Evolutionary conservation across 2,329 filamentous ascomycete species (phyloP).

Genomic region (Epichloe scottii): DNA sequence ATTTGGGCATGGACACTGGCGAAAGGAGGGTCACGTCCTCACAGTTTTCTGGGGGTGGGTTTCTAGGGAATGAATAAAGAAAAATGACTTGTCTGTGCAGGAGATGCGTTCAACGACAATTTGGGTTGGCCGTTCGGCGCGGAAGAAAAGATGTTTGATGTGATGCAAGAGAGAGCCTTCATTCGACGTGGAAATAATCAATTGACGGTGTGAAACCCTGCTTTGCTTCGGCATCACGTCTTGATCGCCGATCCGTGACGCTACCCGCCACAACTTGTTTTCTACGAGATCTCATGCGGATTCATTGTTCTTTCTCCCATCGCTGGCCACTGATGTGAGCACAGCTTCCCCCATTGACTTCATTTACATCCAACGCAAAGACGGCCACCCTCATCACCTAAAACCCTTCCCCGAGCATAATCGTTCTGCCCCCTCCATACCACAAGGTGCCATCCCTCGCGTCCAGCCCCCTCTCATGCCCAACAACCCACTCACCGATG

Average conservation of each 20-base stretch:
- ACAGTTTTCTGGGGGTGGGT: conserved; percentile 22
- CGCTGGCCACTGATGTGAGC: no score
- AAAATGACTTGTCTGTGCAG: conserved; percentile 7
- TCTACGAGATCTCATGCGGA: no score
- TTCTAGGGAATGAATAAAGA: conserved; percentile 33
- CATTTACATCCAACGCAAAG: not conserved
- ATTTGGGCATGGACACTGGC: conserved; percentile 36
- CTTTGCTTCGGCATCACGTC: no score
- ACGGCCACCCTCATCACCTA: conserved; percentile 14
- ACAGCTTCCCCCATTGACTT: not conserved
- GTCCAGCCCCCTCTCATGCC: conserved; percentile 71
- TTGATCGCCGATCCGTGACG: no score
- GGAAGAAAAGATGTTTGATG: no score
- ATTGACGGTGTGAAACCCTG: no score
- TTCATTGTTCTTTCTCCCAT: no score
- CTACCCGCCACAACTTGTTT: no score
- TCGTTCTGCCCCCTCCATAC: conserved; percentile 73
- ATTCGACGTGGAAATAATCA: not conserved
- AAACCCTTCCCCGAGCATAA: conserved; percentile 51
- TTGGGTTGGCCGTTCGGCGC: not conserved
- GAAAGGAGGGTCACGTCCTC: conserved; percentile 33
- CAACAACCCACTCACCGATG: conserved; percentile 72
- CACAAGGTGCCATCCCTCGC: conserved; percentile 64
- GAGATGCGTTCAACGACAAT: not conserved
- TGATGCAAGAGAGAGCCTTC: no score